Percentiles rank a stretch among this genome's conserved stretches.
These are phyloP conservation scores for Trichoderma cornu-damae DNA, from an alignment of 2,329 filamentous ascomycete genomes.

Conservation along the genomic window DNA sequence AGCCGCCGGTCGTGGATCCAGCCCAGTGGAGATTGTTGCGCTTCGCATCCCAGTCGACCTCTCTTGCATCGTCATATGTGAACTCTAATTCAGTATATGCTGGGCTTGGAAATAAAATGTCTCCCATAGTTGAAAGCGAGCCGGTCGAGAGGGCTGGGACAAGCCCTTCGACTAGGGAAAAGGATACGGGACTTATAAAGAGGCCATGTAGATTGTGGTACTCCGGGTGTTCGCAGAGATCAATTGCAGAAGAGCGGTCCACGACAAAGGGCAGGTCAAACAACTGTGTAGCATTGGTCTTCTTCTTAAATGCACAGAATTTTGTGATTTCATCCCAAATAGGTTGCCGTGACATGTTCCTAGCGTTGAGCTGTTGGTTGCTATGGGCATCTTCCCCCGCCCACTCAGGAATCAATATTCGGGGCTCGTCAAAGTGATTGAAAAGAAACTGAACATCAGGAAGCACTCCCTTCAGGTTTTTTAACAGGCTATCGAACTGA, in stretches of 20 bases:
- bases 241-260: slow-evolving; percentile 25
- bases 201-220: slow-evolving; percentile 42
- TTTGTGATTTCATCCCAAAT: slow-evolving; percentile 33
- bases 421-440: slow-evolving; percentile 46
- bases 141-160: slow-evolving; percentile 46
- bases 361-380: slow-evolving; percentile 21
- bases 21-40: slow-evolving; percentile 51
- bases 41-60: slow-evolving; percentile 47
- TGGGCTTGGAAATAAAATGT: slow-evolving; percentile 49
- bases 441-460: slow-evolving; percentile 41
- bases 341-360: slow-evolving; percentile 27
- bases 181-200: slow-evolving; percentile 39
- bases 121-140: slow-evolving; percentile 43
- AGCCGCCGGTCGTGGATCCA: slow-evolving; percentile 50
- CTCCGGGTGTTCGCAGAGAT: slow-evolving; percentile 43
- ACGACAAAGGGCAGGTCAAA: slow-evolving; percentile 36
- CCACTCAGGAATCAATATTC: slow-evolving; percentile 32
- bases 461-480: slow-evolving; percentile 24
- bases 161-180: slow-evolving; percentile 36
- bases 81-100: slow-evolving; percentile 43
- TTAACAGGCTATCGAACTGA: slow-evolving; percentile 32
- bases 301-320: slow-evolving; percentile 24
- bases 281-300: neutral
- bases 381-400: neutral
- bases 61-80: slow-evolving; percentile 37